phyloP scores from a whole-genome alignment of 148 eudicot genomes.

The Pouteria glomerata region DNA sequence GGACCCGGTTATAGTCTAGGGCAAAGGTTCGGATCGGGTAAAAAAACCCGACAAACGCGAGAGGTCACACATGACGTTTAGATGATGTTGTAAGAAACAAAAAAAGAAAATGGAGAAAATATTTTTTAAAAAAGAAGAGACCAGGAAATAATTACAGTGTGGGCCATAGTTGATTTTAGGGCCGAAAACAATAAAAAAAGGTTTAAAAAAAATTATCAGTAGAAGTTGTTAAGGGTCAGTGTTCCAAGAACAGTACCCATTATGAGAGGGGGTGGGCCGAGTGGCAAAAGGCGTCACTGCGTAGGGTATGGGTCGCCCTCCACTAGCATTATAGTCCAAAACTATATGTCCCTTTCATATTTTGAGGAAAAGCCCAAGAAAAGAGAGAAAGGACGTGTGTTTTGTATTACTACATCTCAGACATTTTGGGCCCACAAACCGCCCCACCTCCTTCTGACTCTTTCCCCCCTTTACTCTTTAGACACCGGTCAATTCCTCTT shows the following conservation, averaged over 20 bases:
- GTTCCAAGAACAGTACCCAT: not conserved
- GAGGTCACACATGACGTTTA: constrained; percentile 6
- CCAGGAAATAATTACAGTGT: not conserved
- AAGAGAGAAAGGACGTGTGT: no score
- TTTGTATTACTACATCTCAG: not conserved
- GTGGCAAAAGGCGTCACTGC: not conserved
- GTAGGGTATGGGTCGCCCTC: no score
- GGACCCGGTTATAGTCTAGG: not conserved
- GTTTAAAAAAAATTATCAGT: not conserved
- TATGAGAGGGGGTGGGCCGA: not conserved
- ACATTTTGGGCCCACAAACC: constrained; percentile 2
- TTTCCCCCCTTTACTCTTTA: not conserved
- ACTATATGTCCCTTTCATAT: not conserved
- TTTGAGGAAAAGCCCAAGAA: no score
- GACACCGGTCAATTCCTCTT: not conserved
- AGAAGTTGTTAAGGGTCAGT: constrained; percentile 3
- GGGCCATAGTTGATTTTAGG: constrained; percentile 6
- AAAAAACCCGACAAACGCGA: not conserved
- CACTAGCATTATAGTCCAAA: constrained; percentile 1
- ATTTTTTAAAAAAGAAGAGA: no score
- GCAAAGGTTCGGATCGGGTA: not conserved
- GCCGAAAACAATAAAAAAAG: not conserved
- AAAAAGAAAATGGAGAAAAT: not conserved
- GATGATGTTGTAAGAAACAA: not conserved
- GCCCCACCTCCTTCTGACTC: not conserved